Conservation (phyloP, 2,329 filamentous ascomycete genomes). For the Fusarium miscanthi region DNA sequence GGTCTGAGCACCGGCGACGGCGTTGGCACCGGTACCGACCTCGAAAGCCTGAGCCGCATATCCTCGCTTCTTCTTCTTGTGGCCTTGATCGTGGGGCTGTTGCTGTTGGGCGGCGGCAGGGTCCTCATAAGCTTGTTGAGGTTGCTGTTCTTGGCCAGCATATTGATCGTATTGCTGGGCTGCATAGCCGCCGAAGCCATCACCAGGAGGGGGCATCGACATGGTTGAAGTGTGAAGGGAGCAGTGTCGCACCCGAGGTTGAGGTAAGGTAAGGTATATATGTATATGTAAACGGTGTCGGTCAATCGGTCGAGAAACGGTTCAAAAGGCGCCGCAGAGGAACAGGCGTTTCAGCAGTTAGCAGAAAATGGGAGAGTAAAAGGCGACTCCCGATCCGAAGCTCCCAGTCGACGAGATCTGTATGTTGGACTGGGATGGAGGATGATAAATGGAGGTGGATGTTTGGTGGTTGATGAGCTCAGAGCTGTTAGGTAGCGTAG, state of each 20-base stretch:
- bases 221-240: slow-evolving; percentile 55
- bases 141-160: slow-evolving; percentile 54
- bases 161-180: slow-evolving; percentile 59
- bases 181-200: slow-evolving; percentile 56
- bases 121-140: slow-evolving; percentile 54
- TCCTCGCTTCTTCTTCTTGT: slow-evolving; percentile 89
- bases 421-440: slow-evolving; percentile 38
- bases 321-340: slow-evolving; percentile 18
- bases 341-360: slow-evolving; percentile 9
- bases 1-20: slow-evolving; percentile 62
- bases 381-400: slow-evolving; percentile 31
- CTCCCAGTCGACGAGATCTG: slow-evolving; percentile 38
- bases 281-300: slow-evolving; percentile 22
- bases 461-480: slow-evolving; percentile 43
- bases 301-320: slow-evolving; percentile 24
- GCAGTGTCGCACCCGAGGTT: slow-evolving; percentile 42
- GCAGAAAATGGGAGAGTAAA: slow-evolving; percentile 11
- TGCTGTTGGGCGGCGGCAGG: slow-evolving; percentile 46
- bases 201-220: slow-evolving; percentile 66
- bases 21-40: slow-evolving; percentile 89
- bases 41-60: slow-evolving; percentile 97
- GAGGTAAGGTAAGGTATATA: slow-evolving; percentile 19
- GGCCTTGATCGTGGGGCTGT: slow-evolving; percentile 51
- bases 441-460: slow-evolving; percentile 28
- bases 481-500: slow-evolving; percentile 35